Evolutionary conservation across 2,329 filamentous ascomycete genomes (phyloP), one percentile per base, ranked within the genome.

Genomic region (Diaporthe sp.): DNA sequence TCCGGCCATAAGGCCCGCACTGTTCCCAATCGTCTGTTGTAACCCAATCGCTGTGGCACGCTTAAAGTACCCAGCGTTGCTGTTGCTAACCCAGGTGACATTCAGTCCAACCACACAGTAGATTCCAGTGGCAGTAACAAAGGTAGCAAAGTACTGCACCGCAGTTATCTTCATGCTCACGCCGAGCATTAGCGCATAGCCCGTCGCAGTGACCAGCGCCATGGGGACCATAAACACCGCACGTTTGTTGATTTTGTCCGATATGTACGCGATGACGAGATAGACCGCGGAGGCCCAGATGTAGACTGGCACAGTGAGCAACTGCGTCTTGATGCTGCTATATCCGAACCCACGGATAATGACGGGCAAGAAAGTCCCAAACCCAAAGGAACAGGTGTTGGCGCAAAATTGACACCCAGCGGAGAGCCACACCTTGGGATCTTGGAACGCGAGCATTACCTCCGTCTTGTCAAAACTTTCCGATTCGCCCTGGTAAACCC

Each of bases 231-330:
- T 93, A 82, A 83, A 80, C 2, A 79, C 79, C 0, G 81, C 81
- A 4, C 83, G 80, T 19, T 81, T 59, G 30, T 78, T 78, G 44
- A 82, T 79, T 13, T 82, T 81, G 78, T 90, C 89, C 0, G 87
- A 88, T n/a, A 85, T 75, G 55, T 79, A 86, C 2, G 88, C 86
- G 1, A 87, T 77, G 0, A 77, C 74, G 8, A 90, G 80, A 76
- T 87, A 90, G 35, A 80, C 78, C 9, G 85, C 73, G 1, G 84
- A 87, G 4, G 86, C 88, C 73, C 86, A 85, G 19, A 89, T 79
- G 76, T 89, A 91, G n/a, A 90, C 87, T 0, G 89, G 89, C 1
- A 91, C 87, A 5, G 88, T 90, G 44, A 91, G 81, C 47, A 88
- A 86, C 72, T 91, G 88, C 15, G 86, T 85, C 76, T 87, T 82